Evolutionary conservation across 164 flowering plant genomes (phyloP).

Genomic region (Vitis labrusca): DNA sequence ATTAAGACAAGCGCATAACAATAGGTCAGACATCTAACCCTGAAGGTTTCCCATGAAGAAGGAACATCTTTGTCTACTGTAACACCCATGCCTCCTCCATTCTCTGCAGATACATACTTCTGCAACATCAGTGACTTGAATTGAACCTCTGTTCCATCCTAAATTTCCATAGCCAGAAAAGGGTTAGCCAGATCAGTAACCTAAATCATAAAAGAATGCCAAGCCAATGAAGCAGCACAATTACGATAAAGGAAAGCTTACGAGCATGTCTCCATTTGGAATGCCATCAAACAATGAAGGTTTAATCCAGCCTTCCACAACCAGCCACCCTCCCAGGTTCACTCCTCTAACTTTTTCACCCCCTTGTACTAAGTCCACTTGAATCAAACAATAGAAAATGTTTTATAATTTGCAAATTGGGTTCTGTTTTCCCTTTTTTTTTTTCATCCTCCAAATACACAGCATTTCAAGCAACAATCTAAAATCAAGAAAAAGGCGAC

Average conservation of each 20-base stretch:
- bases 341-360: constrained; percentile 70
- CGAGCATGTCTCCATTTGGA: constrained; percentile 89
- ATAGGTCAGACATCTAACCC: constrained; percentile 36
- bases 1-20: neutral
- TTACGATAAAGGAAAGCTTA: constrained; percentile 28
- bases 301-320: constrained; percentile 91
- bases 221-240: constrained; percentile 5
- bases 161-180: constrained; percentile 22
- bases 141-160: constrained; percentile 88
- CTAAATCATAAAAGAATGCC: neutral
- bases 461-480: constrained; percentile 4
- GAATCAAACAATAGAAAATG: constrained; percentile 2
- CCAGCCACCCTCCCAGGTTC: constrained; percentile 96
- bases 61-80: constrained; percentile 62
- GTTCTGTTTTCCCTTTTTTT: neutral
- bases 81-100: constrained; percentile 70
- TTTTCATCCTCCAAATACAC: neutral
- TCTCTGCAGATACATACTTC: constrained; percentile 64
- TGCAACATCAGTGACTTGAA: constrained; percentile 61
- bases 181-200: neutral
- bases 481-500: too few relatives aligned
- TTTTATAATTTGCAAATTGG: neutral
- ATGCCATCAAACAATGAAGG: constrained; percentile 86
- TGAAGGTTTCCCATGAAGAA: constrained; percentile 84
- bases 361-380: constrained; percentile 58